Conservation (phyloP, 306 rosid genomes). For the Vigna trinervia region DNA sequence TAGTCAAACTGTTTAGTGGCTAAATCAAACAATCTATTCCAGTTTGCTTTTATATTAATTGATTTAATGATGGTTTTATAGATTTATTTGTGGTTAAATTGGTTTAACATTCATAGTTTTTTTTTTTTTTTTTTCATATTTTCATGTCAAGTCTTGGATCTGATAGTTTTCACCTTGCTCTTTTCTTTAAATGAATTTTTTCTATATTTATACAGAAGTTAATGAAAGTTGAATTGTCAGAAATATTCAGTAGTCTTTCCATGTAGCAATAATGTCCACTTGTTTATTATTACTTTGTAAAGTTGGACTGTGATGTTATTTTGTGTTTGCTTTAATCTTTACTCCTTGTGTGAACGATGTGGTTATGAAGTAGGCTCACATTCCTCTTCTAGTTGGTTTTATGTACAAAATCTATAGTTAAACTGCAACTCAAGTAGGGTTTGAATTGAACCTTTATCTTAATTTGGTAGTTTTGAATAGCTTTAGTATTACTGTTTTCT, state of each 20-base stretch:
- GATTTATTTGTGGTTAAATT: conserved; percentile 16
- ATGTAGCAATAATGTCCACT: conserved; percentile 9
- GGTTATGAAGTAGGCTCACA: conserved; percentile 33
- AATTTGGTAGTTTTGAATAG: conserved; percentile 20
- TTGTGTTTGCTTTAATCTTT: conserved; percentile 28
- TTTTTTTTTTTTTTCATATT: neutral
- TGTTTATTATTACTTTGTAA: conserved; percentile 23
- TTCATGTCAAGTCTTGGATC: conserved; percentile 34
- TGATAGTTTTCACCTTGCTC: neutral
- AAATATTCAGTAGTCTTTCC: conserved; percentile 16
- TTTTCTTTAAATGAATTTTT: neutral
- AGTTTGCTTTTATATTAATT: conserved; percentile 21
- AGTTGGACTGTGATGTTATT: neutral
- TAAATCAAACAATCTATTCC: conserved; percentile 25
- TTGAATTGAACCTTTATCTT: conserved; percentile 24
- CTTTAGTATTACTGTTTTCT: conserved; percentile 30
- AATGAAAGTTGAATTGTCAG: conserved; percentile 1
- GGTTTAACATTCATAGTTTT: conserved; percentile 19
- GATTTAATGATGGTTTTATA: conserved; percentile 19
- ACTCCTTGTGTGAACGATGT: conserved; percentile 14
- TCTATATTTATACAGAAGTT: conserved; percentile 18
- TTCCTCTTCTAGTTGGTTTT: conserved; percentile 36
- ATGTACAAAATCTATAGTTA: conserved; percentile 29
- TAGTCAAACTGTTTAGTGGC: conserved; percentile 28
- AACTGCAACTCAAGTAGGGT: conserved; percentile 28